Evolutionary conservation across 495 filamentous ascomycete species (phyloP), one percentile per base, ranked within the genome.

Genomic region (Thermothielavioides terrestris): DNA sequence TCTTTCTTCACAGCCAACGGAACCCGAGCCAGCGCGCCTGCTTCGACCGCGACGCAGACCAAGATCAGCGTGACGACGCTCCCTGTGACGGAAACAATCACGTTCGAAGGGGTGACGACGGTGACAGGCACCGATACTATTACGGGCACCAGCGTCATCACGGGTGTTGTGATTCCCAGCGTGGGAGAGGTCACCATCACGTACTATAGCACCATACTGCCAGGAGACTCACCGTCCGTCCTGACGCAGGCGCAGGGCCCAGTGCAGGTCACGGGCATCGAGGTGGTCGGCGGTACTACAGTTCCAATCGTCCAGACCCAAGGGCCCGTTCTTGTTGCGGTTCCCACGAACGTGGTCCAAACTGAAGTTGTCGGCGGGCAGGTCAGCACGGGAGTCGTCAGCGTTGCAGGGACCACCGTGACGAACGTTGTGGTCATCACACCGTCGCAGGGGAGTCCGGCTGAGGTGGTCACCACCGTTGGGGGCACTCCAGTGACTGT

Each of bases 181-280:
- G 43, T 57, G 12, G 56, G 63, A 14, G 34, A 55, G 18, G 50
- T 63, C 15, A 63, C 60, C 11, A 48, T 62, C 38, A 66, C 61
- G 0, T 57, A 55, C 39, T 66, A 54, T 34, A 35, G 44, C n/a
- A 66, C 61, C 3, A 39, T 56, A 14, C 12, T 46, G 5, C 52
- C 50, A 0, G 11, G 46, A 3, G 37, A n/a, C 2, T 6, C 25
- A 18, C 27, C 30, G 14, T 45, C 50, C 18, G 37, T 40, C 25
- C 10, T 43, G 30, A 42, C 44, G 0, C 27, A 49, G 9, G 35
- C 42, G 18, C 44, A 44, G 1, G 30, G 41, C 2, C 51, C 53
- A 2, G 47, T 53, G 6, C 37, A 49, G 25, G 45, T 52, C 0
- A 58, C 53, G 1, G 43, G 47, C 5, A 44, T 50, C 6, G 40